Evolutionary conservation across 495 filamentous ascomycete genomes (phyloP), one percentile per base, ranked within the genome.

Genomic region (Monascus purpureus): DNA sequence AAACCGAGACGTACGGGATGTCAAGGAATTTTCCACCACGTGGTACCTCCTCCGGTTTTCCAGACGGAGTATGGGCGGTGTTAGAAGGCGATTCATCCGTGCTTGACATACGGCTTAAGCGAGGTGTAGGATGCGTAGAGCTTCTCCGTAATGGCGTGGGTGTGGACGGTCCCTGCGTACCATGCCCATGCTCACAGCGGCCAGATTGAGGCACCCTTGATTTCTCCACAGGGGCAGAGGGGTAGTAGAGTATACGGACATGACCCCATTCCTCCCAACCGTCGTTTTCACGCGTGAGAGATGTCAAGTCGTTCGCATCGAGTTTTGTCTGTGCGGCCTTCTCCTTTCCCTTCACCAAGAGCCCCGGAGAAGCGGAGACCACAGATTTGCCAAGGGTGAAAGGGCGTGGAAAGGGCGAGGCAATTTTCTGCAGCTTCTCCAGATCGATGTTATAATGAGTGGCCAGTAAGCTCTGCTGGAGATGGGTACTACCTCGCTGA

Each of bases 401-500:
- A 42, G 47, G 77, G 67, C 81, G 90, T 6, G 76, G 62, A 47
- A 96, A 93, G 8, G 90, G 84, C 22, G 75, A 63, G 3, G 90
- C 77, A 16, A 96, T 60, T 46, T 80, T 80, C 26, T 82, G 75
- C 31, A 99, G 67, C 37, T 81, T 77, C 24, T 95, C 86, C 17
- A 96, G 67, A 45, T 93, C 82, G 53, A 97, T 87, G 44, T 86
- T 87, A 64, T 94, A 97, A 50, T 96, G 88, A 28, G 78, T 81
- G 24, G 75, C 70, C 25, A 97, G 57, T 28, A 95, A 57, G 31
- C 73, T 69, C 26, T 71, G 68, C 53, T 78, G 82, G n/a, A 82
- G 58, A 35, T 75, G 65, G 17, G 67, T 65, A 15, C 71, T 49
- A 25, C 67, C 65, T 57, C 85, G 75, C 53, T 83, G 77, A 27